These are phyloP conservation scores for Suillus lakei DNA, from an alignment of 768 basidiomycete genomes.

Conservation along the genomic window DNA sequence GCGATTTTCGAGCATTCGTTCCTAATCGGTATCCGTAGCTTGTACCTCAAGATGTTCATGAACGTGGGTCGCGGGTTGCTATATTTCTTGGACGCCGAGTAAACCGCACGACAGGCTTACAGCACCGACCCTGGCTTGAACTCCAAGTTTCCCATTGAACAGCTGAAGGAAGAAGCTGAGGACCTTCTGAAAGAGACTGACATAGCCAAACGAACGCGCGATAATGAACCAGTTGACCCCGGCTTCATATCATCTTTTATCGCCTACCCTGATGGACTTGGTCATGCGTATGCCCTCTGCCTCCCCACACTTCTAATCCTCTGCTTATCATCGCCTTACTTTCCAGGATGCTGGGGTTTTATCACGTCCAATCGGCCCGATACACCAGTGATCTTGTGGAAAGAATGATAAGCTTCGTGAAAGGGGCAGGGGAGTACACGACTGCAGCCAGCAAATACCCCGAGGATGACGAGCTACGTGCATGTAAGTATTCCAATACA, in stretches of 20 bases:
- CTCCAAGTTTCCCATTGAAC: slow-evolving; percentile 14
- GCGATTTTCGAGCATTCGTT: slow-evolving; percentile 25
- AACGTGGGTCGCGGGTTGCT: not conserved
- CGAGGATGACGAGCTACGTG: slow-evolving; percentile 23
- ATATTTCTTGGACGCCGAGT: not conserved
- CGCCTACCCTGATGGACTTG: slow-evolving; percentile 17
- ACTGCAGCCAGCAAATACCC: slow-evolving; percentile 18
- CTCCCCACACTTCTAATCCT: not conserved
- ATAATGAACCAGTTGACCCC: slow-evolving; percentile 5
- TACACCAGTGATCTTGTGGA: not conserved
- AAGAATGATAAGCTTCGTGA: not conserved
- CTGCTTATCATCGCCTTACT: not conserved
- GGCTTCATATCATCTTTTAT: slow-evolving; percentile 23
- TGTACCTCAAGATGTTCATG: slow-evolving; percentile 17
- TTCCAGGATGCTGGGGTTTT: slow-evolving; percentile 7
- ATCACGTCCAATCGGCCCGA: slow-evolving; percentile 7
- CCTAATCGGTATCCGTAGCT: slow-evolving; percentile 19
- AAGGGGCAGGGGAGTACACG: slow-evolving; percentile 15
- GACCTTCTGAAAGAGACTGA: slow-evolving; percentile 18
- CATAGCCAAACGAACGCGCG: not conserved
- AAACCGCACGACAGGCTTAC: not conserved
- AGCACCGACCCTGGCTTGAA: slow-evolving; percentile 8
- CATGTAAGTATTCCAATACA: slow-evolving; percentile 13
- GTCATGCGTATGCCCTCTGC: slow-evolving; percentile 17
- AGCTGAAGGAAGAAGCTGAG: slow-evolving; percentile 23